These are phyloP conservation scores for Silene coronaria DNA, from an alignment of 179 eudicot genomes.

Conservation along the genomic window DNA sequence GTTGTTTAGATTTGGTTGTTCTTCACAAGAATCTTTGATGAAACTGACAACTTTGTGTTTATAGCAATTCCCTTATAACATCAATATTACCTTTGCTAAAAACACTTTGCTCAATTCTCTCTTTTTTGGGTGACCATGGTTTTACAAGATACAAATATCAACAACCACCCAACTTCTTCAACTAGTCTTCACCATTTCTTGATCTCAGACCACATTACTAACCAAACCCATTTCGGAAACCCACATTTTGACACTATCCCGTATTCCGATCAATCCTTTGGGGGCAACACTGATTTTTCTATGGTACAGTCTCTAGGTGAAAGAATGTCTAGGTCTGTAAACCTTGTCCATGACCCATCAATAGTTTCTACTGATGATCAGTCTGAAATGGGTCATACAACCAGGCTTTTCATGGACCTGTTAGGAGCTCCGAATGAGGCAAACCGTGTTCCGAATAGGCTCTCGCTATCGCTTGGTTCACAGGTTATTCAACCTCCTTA, in stretches of 20 bases:
- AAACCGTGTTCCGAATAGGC: slow-evolving; percentile 35
- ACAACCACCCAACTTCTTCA: slow-evolving; percentile 36
- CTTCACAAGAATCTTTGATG: slow-evolving; percentile 42
- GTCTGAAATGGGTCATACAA: slow-evolving; percentile 38
- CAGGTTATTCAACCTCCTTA: not conserved
- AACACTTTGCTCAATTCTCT: not conserved
- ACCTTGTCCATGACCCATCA: slow-evolving; percentile 31
- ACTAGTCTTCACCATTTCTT: slow-evolving; percentile 62
- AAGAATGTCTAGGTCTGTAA: slow-evolving; percentile 47
- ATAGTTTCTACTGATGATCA: slow-evolving; percentile 26
- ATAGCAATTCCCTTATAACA: slow-evolving; percentile 24
- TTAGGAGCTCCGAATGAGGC: slow-evolving; percentile 48
- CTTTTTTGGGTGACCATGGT: slow-evolving; percentile 47
- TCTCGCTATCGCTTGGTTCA: slow-evolving; percentile 61
- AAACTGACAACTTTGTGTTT: slow-evolving; percentile 43
- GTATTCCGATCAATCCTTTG: slow-evolving; percentile 25
- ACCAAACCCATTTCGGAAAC: slow-evolving; percentile 44
- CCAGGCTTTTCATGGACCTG: slow-evolving; percentile 60
- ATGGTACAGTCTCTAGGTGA: slow-evolving; percentile 49
- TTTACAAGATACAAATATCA: slow-evolving; percentile 46
- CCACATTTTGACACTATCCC: slow-evolving; percentile 43
- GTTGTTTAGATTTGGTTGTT: slow-evolving; percentile 38
- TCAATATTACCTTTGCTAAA: slow-evolving; percentile 12
- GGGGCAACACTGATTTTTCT: slow-evolving; percentile 14
- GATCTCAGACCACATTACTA: slow-evolving; percentile 37